Evolutionary conservation across 441 rosid species (phyloP), one percentile per base, ranked within the genome.

Genomic region (Melastoma candidum): DNA sequence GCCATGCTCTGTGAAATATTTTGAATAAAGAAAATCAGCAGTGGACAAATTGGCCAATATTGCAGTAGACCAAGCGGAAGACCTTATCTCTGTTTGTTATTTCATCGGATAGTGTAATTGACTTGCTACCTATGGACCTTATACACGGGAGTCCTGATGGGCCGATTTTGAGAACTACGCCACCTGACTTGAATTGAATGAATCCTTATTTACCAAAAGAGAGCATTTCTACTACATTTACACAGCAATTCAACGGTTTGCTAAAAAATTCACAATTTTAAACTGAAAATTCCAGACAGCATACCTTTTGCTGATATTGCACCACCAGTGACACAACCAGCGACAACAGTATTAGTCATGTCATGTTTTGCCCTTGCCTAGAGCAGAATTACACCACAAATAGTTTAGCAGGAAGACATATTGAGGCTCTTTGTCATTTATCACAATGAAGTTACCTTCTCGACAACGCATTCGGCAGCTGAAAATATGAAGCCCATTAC

Each of bases 351-450:
- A 74, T 93, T 93, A 13, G 82, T 81, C 9, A 61, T 63, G 60
- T 88, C 98, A 64, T 88, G 98, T 70, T 88, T 93, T 2, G 93
- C 97, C 56, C 97, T 79, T n/a, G 88, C 85, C 95, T 90, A 71
- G 8, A 59, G 58, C 56, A 67, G 54, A 12, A 22, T 47, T 53
- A 4, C 6, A 43, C 14, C 45, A 39, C 46, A 11, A 13, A 48
- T 17, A 17, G 65, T 53, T 36, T 25, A 14, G 7, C 44, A 44
- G 47, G 22, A 57, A 41, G 49, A n/a, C 46, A 57, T 11, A 26
- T 25, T 8, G 41, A 24, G 46, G 53, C 27, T 10, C 49, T 14
- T 47, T 17, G 44, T 44, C 36, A 17, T 52, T 45, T 46, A 51
- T 36, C 12, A 26, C 14, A 22, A n/a, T 13, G 8, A 13, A 5